Conservation (phyloP, 768 basidiomycete genomes). For the Cystobasidium tubakii region DNA sequence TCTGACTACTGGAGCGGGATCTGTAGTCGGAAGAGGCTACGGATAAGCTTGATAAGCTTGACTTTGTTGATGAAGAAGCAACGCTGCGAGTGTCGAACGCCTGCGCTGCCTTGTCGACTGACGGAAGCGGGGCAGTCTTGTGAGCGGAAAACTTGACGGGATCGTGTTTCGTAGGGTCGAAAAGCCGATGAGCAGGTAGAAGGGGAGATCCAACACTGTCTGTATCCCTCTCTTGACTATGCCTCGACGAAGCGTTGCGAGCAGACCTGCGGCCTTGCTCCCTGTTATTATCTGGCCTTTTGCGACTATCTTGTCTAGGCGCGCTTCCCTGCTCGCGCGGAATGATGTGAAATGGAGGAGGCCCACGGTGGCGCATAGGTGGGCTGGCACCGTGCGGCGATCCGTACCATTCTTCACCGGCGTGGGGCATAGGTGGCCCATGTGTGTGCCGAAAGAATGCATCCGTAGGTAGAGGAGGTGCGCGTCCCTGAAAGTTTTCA, state of each 20-base stretch:
- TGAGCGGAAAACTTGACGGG: slow-evolving; percentile 72
- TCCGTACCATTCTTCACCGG: not conserved
- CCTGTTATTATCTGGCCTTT: not conserved
- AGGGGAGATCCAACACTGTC: not conserved
- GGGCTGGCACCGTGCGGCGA: not conserved
- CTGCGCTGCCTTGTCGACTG: slow-evolving; percentile 8
- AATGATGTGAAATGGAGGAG: not conserved
- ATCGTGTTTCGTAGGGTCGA: slow-evolving; percentile 85
- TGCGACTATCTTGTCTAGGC: not conserved
- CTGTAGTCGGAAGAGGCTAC: slow-evolving; percentile 57
- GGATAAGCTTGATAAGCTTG: slow-evolving; percentile 56
- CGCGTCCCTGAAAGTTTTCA: not conserved
- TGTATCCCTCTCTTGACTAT: not conserved
- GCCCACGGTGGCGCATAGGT: not conserved
- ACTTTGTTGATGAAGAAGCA: slow-evolving; percentile 45
- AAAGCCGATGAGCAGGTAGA: slow-evolving; percentile 55
- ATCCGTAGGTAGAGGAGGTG: slow-evolving; percentile 11
- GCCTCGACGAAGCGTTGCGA: not conserved
- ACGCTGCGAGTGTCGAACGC: slow-evolving; percentile 53
- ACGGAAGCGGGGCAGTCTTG: slow-evolving; percentile 22
- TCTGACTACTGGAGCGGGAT: slow-evolving; percentile 46
- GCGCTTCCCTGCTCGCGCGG: not conserved
- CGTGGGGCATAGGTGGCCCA: not conserved
- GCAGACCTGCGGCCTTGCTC: not conserved
- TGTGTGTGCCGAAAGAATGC: not conserved